A percentile compares a stretch with the other conserved stretches of the same genome.
phyloP scores from a whole-genome alignment of 2,329 filamentous ascomycete genomes.

The Ophiocordyceps sinensis region DNA sequence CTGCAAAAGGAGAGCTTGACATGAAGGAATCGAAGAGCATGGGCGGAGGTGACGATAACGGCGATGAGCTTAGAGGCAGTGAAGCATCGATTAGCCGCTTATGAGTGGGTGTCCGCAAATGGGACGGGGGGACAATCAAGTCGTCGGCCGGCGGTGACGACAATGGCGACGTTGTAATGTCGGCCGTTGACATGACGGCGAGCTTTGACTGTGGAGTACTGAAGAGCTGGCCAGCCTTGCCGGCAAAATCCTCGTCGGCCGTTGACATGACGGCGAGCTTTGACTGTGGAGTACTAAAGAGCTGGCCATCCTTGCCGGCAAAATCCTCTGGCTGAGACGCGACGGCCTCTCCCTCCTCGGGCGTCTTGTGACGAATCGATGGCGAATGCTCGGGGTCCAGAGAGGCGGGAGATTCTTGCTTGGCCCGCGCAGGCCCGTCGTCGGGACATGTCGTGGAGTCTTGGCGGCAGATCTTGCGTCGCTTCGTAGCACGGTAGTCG shows the following conservation, averaged over 20 bases:
- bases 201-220: constrained; percentile 5
- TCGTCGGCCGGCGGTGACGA: constrained; percentile 22
- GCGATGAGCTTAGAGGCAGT: constrained; percentile 30
- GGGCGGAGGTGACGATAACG: constrained; percentile 41
- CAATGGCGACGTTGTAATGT: constrained; percentile 17
- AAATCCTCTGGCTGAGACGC: not conserved
- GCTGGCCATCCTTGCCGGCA: not conserved
- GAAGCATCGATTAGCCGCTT: constrained; percentile 8
- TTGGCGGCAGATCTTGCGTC: constrained; percentile 17
- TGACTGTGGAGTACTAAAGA: constrained; percentile 5
- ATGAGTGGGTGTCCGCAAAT: constrained; percentile 9
- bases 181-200: constrained; percentile 1
- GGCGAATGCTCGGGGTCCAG: not conserved
- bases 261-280: constrained; percentile 2
- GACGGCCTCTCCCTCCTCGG: not conserved
- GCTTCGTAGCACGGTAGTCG: constrained; percentile 15
- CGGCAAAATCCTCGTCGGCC: not conserved
- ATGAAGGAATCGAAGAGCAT: constrained; percentile 27
- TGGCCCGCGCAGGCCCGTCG: constrained; percentile 8
- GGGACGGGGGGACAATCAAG: constrained; percentile 11
- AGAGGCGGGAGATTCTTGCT: not conserved
- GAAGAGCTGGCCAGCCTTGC: not conserved
- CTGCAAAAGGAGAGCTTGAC: not conserved
- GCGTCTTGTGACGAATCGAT: not conserved
- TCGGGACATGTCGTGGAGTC: constrained; percentile 4